A percentile compares a stretch with the other conserved stretches of the same genome.
Conservation (phyloP, 2,329 filamentous ascomycete genomes). For the Dothideomycetidae sp. region DNA sequence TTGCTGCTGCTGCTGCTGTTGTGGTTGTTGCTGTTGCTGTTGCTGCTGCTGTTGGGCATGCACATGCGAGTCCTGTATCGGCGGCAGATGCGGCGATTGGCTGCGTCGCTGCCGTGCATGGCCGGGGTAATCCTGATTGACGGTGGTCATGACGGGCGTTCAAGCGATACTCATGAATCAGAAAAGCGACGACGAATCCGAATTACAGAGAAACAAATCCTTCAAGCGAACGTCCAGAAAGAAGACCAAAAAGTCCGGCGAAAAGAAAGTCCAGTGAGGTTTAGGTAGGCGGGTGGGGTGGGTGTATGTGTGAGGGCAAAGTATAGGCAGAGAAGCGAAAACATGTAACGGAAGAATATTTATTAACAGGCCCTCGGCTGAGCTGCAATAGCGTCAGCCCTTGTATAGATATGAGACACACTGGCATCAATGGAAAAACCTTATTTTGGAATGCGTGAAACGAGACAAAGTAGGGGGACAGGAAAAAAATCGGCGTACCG, state of each 20-base stretch:
- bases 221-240: not conserved
- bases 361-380: not conserved
- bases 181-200: too few relatives aligned
- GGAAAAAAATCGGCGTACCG: not conserved
- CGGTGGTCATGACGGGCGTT: conserved; percentile 4
- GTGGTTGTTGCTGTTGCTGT: conserved; percentile 3
- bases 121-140: conserved; percentile 8
- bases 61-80: conserved; percentile 5
- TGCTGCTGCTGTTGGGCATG: conserved; percentile 5
- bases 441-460: not conserved
- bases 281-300: not conserved
- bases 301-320: not conserved
- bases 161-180: not conserved
- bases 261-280: not conserved
- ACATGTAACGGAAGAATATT: not conserved
- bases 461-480: not conserved
- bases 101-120: conserved; percentile 2
- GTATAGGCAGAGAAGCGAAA: too few relatives aligned
- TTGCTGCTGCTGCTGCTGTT: conserved; percentile 1
- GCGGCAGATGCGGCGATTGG: conserved; percentile 9
- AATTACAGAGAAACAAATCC: too few relatives aligned
- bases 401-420: not conserved
- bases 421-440: not conserved
- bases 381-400: not conserved
- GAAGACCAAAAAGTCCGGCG: not conserved